phyloP scores from a whole-genome alignment of 2,329 filamentous ascomycete species.

The Penicillium sp. region DNA sequence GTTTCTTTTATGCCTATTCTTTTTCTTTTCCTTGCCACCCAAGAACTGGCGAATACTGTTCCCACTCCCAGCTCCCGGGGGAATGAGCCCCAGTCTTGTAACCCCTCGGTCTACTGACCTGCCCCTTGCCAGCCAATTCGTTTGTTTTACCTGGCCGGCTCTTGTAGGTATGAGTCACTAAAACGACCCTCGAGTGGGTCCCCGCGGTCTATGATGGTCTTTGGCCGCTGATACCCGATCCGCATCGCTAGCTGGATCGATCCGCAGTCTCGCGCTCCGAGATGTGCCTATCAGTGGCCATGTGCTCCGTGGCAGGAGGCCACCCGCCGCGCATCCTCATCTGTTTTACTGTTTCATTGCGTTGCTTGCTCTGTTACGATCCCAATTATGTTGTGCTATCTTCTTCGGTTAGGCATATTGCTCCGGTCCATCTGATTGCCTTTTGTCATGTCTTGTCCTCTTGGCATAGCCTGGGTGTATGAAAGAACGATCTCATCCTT shows the following conservation, averaged over 20 bases:
- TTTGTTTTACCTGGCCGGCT: neutral
- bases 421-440: constrained; percentile 10
- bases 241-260: constrained; percentile 7
- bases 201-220: constrained; percentile 4
- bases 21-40: neutral
- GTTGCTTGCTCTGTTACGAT: constrained; percentile 18
- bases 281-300: constrained; percentile 11
- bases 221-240: constrained; percentile 11
- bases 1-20: neutral
- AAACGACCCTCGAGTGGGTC: neutral
- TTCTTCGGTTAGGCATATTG: constrained; percentile 8
- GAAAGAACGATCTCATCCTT: constrained; percentile 30
- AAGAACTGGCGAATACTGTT: neutral
- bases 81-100: neutral
- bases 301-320: neutral
- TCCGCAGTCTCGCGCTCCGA: constrained; percentile 4
- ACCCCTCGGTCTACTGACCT: neutral
- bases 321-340: constrained; percentile 1
- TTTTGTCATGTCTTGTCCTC: constrained; percentile 12
- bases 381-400: constrained; percentile 12
- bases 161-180: constrained; percentile 3
- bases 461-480: constrained; percentile 37
- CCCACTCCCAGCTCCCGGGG: constrained; percentile 4
- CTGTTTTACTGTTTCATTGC: constrained; percentile 9
- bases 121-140: constrained; percentile 2